Percentiles rank a stretch among this genome's conserved stretches.
Conservation (phyloP, 1,284 basidiomycete species). For the Fomitopsis schrenkii region DNA sequence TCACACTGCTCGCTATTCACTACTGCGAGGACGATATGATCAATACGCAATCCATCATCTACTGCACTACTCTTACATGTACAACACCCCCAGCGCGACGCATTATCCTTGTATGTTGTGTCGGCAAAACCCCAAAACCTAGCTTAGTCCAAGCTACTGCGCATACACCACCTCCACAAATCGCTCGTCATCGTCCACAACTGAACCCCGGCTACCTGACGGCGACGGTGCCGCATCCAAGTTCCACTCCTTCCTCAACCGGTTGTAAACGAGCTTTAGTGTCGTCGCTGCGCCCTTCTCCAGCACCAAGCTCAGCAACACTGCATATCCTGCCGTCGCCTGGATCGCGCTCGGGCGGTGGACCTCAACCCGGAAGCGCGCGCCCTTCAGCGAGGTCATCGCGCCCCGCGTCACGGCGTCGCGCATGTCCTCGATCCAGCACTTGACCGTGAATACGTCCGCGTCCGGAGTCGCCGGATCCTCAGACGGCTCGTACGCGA, state of each 20-base stretch:
- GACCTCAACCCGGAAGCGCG: constrained; percentile 78
- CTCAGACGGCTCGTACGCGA: constrained; percentile 58
- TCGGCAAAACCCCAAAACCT: background rate
- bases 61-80: background rate
- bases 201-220: constrained; percentile 14
- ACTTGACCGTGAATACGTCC: constrained; percentile 46
- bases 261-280: constrained; percentile 72
- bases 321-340: constrained; percentile 43
- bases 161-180: constrained; percentile 30
- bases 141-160: constrained; percentile 4
- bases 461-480: constrained; percentile 33
- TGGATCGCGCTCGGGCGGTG: constrained; percentile 42
- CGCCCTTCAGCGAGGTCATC: constrained; percentile 57
- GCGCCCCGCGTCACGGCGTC: constrained; percentile 46
- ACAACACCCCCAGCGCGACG: background rate
- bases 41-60: background rate
- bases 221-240: constrained; percentile 36
- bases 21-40: no score
- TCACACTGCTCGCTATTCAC: no score
- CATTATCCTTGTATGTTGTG: background rate
- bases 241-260: constrained; percentile 71
- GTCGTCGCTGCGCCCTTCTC: constrained; percentile 83
- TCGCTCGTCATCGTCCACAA: constrained; percentile 23
- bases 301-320: constrained; percentile 67
- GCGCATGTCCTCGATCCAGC: constrained; percentile 54